These are phyloP conservation scores for Raffaelea ambrosiae DNA, from an alignment of 2,329 filamentous ascomycete genomes.

Conservation along the genomic window DNA sequence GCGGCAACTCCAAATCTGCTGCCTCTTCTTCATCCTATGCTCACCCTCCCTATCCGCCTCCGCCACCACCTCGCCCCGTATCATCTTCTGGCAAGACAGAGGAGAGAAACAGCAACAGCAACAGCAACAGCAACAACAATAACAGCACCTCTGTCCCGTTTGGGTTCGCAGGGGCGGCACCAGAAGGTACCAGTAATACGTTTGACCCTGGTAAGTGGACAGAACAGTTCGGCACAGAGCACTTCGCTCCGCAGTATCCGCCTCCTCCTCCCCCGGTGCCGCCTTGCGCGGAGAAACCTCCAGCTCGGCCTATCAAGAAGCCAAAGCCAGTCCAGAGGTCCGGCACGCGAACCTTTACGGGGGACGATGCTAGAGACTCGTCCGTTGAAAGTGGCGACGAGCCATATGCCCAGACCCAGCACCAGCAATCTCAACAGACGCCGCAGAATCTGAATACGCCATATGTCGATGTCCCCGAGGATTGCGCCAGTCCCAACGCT, in stretches of 20 bases:
- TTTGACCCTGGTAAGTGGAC: constrained; percentile 48
- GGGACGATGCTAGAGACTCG: constrained; percentile 15
- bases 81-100: constrained; percentile 12
- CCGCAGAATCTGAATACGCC: not conserved
- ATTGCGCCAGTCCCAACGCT: constrained; percentile 41
- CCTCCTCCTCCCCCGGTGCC: constrained; percentile 23
- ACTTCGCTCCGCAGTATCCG: constrained; percentile 37
- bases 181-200: constrained; percentile 8
- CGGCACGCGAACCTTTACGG: not conserved
- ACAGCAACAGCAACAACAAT: constrained; percentile 14
- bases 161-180: too few relatives aligned
- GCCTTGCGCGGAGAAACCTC: constrained; percentile 32
- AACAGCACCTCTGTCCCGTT: too few relatives aligned
- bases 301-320: constrained; percentile 41
- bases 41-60: not conserved
- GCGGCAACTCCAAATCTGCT: not conserved
- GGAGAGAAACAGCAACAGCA: not conserved
- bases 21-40: not conserved
- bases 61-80: constrained; percentile 1
- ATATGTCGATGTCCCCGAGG: not conserved
- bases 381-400: not conserved
- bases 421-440: not conserved
- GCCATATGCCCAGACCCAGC: constrained; percentile 16
- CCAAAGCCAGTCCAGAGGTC: constrained; percentile 48
- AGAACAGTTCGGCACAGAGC: constrained; percentile 44